Percentiles rank a stretch among this genome's conserved stretches.
Conservation (phyloP, 192 early-diverging fungal species). For the Entomortierella chlamydospora region DNA sequence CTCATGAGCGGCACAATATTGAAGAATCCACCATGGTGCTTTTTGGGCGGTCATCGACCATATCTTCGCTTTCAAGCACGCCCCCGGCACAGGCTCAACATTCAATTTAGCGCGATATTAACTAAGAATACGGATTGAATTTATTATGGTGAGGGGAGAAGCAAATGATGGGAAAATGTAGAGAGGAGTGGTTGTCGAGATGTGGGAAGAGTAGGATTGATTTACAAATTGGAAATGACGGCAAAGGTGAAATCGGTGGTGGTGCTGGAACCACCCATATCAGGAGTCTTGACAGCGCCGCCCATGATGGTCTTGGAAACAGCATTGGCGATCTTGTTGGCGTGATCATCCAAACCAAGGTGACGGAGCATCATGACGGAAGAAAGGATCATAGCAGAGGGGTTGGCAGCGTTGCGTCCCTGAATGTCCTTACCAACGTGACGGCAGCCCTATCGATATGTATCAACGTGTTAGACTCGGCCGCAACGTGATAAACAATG, state of each 20-base stretch:
- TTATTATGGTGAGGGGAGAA: slow-evolving; percentile 1
- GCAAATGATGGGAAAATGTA: slow-evolving; percentile 4
- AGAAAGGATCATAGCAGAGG: slow-evolving; percentile 91
- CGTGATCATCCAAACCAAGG: slow-evolving; percentile 88
- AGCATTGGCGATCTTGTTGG: slow-evolving; percentile 89
- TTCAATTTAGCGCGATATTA: no score
- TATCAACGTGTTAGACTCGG: background rate
- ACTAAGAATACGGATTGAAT: background rate
- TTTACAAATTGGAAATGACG: slow-evolving; percentile 80
- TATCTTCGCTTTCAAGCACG: slow-evolving; percentile 5
- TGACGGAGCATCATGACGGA: slow-evolving; percentile 97
- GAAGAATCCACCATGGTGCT: slow-evolving; percentile 19
- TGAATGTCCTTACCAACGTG: slow-evolving; percentile 97
- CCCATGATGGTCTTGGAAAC: slow-evolving; percentile 88
- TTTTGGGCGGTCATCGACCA: slow-evolving; percentile 17
- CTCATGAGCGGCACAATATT: slow-evolving; percentile 22
- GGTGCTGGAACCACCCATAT: slow-evolving; percentile 86
- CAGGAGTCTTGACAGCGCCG: slow-evolving; percentile 82
- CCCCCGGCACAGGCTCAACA: background rate
- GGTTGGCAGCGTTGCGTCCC: slow-evolving; percentile 95
- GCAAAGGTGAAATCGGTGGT: slow-evolving; percentile 95
- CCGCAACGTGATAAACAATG: background rate
- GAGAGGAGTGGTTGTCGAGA: background rate
- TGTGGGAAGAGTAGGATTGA: background rate
- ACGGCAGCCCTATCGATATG: slow-evolving; percentile 77